Percentiles rank a stretch among this genome's conserved stretches.
Evolutionary conservation across 768 basidiomycete species (phyloP).

Genomic region (Lanmaoa rubissima): DNA sequence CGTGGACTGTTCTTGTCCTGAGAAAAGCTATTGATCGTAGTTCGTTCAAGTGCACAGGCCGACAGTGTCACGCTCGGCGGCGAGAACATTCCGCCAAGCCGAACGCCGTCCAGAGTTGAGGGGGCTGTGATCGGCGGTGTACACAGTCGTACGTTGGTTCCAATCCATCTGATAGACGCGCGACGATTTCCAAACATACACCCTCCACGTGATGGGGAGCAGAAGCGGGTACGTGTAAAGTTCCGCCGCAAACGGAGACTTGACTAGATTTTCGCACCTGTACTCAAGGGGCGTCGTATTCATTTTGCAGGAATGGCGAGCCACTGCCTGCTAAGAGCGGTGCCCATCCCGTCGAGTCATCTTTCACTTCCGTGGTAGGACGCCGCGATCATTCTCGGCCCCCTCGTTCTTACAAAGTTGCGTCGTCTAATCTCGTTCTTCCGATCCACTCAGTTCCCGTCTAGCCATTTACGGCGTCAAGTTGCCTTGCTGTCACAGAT

Average conservation of each 20-base stretch:
- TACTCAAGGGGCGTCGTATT: conserved; percentile 11
- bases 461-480: conserved; percentile 26
- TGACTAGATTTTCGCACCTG: background rate
- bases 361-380: conserved; percentile 20
- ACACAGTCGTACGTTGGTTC: conserved; percentile 2
- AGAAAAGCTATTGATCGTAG: no score
- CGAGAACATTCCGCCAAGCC: background rate
- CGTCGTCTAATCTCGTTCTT: conserved; percentile 21
- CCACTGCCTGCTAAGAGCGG: conserved; percentile 22
- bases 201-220: background rate
- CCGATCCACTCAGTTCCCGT: conserved; percentile 17
- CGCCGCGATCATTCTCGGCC: conserved; percentile 22
- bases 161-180: conserved; percentile 13
- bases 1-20: background rate
- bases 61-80: background rate
- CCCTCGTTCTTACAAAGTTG: conserved; percentile 16
- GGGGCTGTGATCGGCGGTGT: conserved; percentile 22
- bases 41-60: background rate
- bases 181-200: background rate
- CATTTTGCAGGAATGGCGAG: conserved; percentile 25
- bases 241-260: conserved; percentile 25
- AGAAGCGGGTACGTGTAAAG: background rate
- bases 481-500: conserved; percentile 29
- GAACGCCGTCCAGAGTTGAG: background rate
- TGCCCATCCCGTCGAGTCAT: conserved; percentile 11